Base-by-base conservation (phyloP, 2,329 filamentous ascomycete genomes). In the Trichoderma endophyticum region DNA sequence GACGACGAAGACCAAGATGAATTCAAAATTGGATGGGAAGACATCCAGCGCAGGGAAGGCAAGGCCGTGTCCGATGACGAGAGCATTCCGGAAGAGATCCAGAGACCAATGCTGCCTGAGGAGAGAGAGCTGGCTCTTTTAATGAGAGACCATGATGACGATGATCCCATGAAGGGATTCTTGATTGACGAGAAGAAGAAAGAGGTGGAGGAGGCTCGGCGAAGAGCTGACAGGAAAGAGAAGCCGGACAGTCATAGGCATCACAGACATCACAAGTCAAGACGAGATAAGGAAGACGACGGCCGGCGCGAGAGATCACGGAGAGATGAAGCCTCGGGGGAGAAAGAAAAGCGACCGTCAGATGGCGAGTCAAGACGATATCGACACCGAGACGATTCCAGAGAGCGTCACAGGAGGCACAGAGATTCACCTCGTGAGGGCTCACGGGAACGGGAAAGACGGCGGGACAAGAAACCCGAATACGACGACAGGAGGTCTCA, bases 141-240 rank as follows among this genome's bases (percentile, higher is more conserved):
- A 71, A 89, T 97, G 67, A 84, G 88, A 69, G 91, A 95, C 18
- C 92, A 97, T 75, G 96, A 98, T 75, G 95, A 98, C 28, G 95
- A 98, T 73, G 96, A 99, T 80, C 96, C 96, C 0, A 99, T 99
- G 96, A 98, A 97, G 82, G 90, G 89, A 48, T 98, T 93, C 77
- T 80, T 98, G 74, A 90, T 98, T 66, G 89, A 95, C 74, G 92
- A 97, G 82, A 98, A 98, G 87, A 94, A 93, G 82, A 93, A 94
- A 79, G 93, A 97, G 80, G 88, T 97, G 14, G 90, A 92, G 70
- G 87, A 88, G 72, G 95, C 93, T 3, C 82, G 76, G 85, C 86
- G 87, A 81, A 78, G 82, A 78, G 76, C 85, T 71, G 84, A 86
- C 15, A 87, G 84, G 76, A 86, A 82, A 75, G 82, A 85, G 72